A percentile compares a stretch with the other conserved stretches of the same genome.
These are phyloP conservation scores for Carpinus viminea DNA, from an alignment of 306 rosid genomes.

Conservation along the genomic window DNA sequence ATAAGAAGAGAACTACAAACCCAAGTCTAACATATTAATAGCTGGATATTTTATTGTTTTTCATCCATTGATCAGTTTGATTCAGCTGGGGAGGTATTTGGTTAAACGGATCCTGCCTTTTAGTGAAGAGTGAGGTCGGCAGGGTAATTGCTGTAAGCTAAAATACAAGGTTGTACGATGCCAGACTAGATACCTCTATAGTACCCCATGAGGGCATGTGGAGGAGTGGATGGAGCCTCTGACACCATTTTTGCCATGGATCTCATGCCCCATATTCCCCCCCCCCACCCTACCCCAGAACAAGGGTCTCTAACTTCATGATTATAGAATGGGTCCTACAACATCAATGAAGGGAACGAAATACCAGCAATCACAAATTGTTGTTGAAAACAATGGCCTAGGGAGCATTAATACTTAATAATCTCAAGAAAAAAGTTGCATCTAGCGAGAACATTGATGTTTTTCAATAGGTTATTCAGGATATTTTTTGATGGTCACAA, in stretches of 20 bases:
- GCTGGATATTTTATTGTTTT: neutral
- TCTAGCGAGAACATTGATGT: neutral
- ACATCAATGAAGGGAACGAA: conserved; percentile 9
- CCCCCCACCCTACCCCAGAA: conserved; percentile 28
- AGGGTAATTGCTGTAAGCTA: conserved; percentile 31
- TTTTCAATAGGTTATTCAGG: neutral
- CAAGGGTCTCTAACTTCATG: conserved; percentile 34
- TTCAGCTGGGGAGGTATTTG: neutral
- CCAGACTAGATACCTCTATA: conserved; percentile 45
- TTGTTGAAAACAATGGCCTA: conserved; percentile 4
- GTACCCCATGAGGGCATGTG: conserved; percentile 46
- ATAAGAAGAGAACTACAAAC: neutral
- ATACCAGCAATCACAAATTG: conserved; percentile 14
- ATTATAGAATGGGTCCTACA: conserved; percentile 40
- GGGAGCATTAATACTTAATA: neutral
- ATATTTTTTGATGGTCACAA: neutral
- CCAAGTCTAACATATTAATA: neutral
- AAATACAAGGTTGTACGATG: conserved; percentile 46
- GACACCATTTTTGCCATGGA: conserved; percentile 53
- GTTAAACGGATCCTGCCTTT: neutral
- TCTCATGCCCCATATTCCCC: conserved; percentile 36
- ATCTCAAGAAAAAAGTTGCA: neutral
- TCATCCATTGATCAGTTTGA: neutral
- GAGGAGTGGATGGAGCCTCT: conserved; percentile 45
- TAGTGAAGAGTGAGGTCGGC: conserved; percentile 20